Base-by-base conservation (phyloP, 139 green algal genomes). In the Haematococcus lacustris region DNA sequence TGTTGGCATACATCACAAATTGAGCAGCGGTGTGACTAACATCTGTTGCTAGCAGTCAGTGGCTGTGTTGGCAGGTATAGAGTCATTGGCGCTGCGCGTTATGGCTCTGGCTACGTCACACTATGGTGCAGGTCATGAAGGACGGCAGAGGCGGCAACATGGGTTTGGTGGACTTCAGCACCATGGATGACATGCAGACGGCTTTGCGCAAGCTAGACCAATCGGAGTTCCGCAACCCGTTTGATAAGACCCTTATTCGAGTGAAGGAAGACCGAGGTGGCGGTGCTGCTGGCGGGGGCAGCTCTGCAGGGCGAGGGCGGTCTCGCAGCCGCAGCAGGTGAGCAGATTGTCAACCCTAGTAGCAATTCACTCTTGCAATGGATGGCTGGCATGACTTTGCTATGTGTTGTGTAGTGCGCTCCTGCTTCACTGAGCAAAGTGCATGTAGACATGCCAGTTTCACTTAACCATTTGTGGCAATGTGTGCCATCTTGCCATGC, bases 171-270 rank as follows among this genome's bases (percentile, higher is more conserved):
- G 88, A 93, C 66, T 91, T 83, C 68, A 78, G 84, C 5, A 71
- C 70, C 6, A 38, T 59, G 23, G 78, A 85, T 21, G 88, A 93
- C 70, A 86, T 93, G 86, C 75, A 78, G 40, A 73, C 76, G 1
- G 86, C 84, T 0, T 76, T 93, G 33, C 73, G 81, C 59, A 90
- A 89, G 76, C 78, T 93, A 65, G 86, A 93, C 64, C 73, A 83
- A 71, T 87, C 85, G 37, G 87, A 94, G 82, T 97, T 97, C 84
- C 80, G 79, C 40, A 96, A 97, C 78, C 89, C 87, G 38, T 96
- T 92, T 79, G 90, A 96, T 76, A 67, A 63, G 57, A 81, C 68
- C 41, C 67, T 60, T 65, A 83, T 87, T 33, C 76, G 73, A 38
- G 76, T 84, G 0, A 78, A 75, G 62, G 74, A 84, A 57, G 78